Conservation (phyloP, 164 flowering plant species). For the Nymphaea thermarum region DNA sequence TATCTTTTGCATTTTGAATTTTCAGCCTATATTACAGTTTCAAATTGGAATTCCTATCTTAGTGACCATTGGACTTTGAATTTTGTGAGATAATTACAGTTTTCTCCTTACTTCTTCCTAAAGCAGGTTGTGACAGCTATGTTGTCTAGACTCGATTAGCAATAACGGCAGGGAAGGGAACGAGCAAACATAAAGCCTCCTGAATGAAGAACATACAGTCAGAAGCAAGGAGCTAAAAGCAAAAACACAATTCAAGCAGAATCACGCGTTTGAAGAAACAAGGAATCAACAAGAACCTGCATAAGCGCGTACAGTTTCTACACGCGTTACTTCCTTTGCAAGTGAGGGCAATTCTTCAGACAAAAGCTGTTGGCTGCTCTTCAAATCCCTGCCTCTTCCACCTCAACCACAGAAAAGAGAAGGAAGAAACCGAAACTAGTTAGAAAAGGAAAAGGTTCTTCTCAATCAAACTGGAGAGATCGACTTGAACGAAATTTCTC, state of each 20-base stretch:
- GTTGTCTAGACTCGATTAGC: too few relatives aligned
- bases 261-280: neutral
- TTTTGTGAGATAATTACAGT: too few relatives aligned
- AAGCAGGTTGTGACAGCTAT: too few relatives aligned
- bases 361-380: conserved; percentile 25
- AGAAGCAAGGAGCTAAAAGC: neutral
- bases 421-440: neutral
- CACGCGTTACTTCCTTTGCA: conserved; percentile 90
- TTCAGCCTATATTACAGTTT: too few relatives aligned
- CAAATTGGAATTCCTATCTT: too few relatives aligned
- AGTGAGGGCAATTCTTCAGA: conserved; percentile 74
- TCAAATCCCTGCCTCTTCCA: conserved; percentile 24
- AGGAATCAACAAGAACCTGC: conserved; percentile 42
- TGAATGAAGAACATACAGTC: neutral
- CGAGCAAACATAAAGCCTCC: neutral
- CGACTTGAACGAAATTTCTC: neutral
- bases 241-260: neutral
- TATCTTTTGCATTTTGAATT: too few relatives aligned
- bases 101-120: too few relatives aligned
- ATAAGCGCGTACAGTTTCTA: conserved; percentile 75
- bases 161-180: neutral
- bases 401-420: conserved; percentile 14
- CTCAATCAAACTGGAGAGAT: neutral
- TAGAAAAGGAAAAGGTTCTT: neutral
- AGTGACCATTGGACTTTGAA: too few relatives aligned